A percentile compares a stretch with the other conserved stretches of the same genome.
phyloP scores from a whole-genome alignment of 116 monocot genomes.

The Iris pallida region DNA sequence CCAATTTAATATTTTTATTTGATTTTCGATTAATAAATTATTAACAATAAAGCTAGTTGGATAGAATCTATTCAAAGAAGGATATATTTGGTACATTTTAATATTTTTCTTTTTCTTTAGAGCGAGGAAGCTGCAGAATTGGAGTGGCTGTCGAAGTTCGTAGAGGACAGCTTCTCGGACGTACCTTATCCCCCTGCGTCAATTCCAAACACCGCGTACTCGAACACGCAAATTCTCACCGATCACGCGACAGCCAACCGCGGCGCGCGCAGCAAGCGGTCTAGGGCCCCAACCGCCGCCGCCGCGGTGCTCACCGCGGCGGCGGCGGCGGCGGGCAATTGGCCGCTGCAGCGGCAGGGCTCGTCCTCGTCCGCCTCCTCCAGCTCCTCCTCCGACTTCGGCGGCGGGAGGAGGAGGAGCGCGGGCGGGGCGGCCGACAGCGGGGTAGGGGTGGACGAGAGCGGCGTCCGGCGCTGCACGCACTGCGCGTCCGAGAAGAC shows the following conservation, averaged over 20 bases:
- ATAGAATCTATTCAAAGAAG: no score
- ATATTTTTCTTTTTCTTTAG: no score
- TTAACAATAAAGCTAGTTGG: no score
- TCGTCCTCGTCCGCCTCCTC: conserved; percentile 42
- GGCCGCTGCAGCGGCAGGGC: not conserved
- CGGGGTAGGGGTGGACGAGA: not conserved
- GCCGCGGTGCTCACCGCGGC: no score
- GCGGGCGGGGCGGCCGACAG: not conserved
- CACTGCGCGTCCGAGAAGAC: conserved; percentile 66
- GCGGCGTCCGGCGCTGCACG: conserved; percentile 32
- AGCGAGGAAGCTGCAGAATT: conserved; percentile 59
- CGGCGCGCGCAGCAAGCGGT: conserved; percentile 34
- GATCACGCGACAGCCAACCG: not conserved
- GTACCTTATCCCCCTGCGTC: conserved; percentile 12
- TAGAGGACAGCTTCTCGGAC: conserved; percentile 59
- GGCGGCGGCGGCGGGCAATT: no score
- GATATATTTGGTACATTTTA: no score
- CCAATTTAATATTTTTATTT: no score
- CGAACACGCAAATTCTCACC: not conserved
- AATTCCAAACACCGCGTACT: not conserved
- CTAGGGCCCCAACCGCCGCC: not conserved
- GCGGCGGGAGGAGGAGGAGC: conserved; percentile 1
- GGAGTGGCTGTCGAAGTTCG: conserved; percentile 60
- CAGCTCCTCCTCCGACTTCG: conserved; percentile 19
- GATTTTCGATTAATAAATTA: no score